Conservation (phyloP, 2,329 filamentous ascomycete genomes). For the Gremmenia infestans region DNA sequence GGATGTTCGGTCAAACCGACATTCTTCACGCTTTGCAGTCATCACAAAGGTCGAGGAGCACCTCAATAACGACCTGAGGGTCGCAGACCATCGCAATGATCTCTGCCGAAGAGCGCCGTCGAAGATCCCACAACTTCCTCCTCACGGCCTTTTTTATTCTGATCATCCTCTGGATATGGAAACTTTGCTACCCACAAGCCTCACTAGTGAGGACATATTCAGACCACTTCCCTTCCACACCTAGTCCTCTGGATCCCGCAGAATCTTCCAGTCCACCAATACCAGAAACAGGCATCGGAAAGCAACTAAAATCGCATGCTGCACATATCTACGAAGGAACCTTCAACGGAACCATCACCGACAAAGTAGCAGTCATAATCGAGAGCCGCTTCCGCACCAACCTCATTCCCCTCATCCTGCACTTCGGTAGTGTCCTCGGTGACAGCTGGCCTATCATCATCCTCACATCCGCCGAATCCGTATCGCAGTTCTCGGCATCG, state of each 20-base stretch:
- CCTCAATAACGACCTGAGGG: neutral
- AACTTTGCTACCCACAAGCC: slow-evolving; percentile 21
- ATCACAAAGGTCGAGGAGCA: neutral
- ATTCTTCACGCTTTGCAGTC: neutral
- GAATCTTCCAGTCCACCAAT: neutral
- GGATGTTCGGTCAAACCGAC: neutral
- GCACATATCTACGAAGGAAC: slow-evolving; percentile 1
- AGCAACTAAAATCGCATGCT: slow-evolving; percentile 1
- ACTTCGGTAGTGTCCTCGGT: slow-evolving; percentile 37
- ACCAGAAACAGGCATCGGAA: neutral
- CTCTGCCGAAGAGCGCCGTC: slow-evolving; percentile 21
- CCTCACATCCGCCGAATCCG: slow-evolving; percentile 34
- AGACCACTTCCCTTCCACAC: slow-evolving; percentile 2
- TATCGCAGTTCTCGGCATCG: slow-evolving; percentile 28
- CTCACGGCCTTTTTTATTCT: slow-evolving; percentile 21
- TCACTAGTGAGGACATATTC: slow-evolving; percentile 17
- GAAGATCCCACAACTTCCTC: slow-evolving; percentile 22
- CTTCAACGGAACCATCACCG: slow-evolving; percentile 22
- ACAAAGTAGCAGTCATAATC: slow-evolving; percentile 35
- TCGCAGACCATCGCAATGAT: neutral
- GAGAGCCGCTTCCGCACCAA: slow-evolving; percentile 33
- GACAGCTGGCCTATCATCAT: slow-evolving; percentile 41
- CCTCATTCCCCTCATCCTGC: slow-evolving; percentile 36
- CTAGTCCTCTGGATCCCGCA: neutral
- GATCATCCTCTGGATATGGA: slow-evolving; percentile 23